Base-by-base conservation (phyloP, 169 alveolate species). In the Cryptosporidium ubiquitum region DNA sequence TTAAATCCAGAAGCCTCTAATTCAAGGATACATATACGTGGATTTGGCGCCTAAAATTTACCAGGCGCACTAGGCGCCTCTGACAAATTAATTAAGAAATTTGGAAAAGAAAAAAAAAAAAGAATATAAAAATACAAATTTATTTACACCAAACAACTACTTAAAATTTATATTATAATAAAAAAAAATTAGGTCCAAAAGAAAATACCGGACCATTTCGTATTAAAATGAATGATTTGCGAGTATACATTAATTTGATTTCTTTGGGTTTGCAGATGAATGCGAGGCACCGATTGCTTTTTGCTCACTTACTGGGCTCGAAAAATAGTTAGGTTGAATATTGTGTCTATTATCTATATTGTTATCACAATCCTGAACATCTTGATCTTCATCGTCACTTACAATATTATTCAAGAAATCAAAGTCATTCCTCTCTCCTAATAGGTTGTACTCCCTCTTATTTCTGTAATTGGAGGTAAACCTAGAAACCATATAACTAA, bases 381-480 rank as follows among this genome's bases (percentile, higher is more conserved):
- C 52, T 18, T 55, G 66, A 5, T 79, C 75, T 61, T 79, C 89
- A 33, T 79, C 89, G 12, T 79, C 89, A 14, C 89, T 79, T 5
- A 33, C 49, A 35, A 29, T 16, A 49, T 58, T 79, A 29, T 40
- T 64, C 55, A 79, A 33, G 26, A 79, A 79, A 79, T 79, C 89
- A 29, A 79, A 79, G 57, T 79, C 74, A 68, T 79, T 79, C 37
- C 68, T 79, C 5, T 79, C 75, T n/a, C 29, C 75, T 16, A 79
- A 18, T 29, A 79, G n/a, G 35, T 79, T 64, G 31, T 79, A 79
- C 7, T 79, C 89, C 0, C 51, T 73, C 10, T 55, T 73, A 18
- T 55, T 73, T 40, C 51, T 73, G 57, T 52, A 5, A 26, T 14
- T 18, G 29, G 47, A 31, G n/a, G 40, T 33, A 26, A 64, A 14